Base-by-base conservation (phyloP, 2,329 filamentous ascomycete species). In the Scedosporium minutisporum region DNA sequence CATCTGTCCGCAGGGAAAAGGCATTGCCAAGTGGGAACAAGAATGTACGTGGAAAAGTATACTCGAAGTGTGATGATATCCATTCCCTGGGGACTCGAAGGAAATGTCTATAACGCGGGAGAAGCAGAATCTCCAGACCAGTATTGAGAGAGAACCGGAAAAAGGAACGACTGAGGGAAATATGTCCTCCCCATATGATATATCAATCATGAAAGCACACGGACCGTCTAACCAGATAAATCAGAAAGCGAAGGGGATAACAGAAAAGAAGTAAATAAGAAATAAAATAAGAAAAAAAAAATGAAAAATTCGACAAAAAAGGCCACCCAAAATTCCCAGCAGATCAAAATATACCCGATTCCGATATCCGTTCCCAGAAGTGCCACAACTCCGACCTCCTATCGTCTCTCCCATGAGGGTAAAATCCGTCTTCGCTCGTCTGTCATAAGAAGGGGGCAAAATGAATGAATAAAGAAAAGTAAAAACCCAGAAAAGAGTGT, bases 71-170 rank as follows among this genome's bases (percentile, higher is more conserved):
- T 55, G 12, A 23, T 55, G 18, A 55, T 23, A 23, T 55, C 51
- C 23, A 23, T 55, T 55, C 51, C 48, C 48, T 53, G 48, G 51
- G 51, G 64, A 65, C 63, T 61, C 58, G 63, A 60, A 53, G 38
- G 59, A 58, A 58, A 58, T 23, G 55, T 58, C 44, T 42, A 46
- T 58, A 48, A 48, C 23, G 48, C 55, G 57, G 21, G 42, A 57
- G 58, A 57, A 53, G 29, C 27, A 55, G 51, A 64, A 61, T 53
- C 63, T 62, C 62, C 27, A 51, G 25, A 51, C 25, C 38, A 57
- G 14, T 25, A 60, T 42, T 38, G 53, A 58, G 42, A 38, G 61
- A 29, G 29, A 63, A 64, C 33, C 44, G 33, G 27, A 23, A 60
- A 41, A 59, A 46, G 10, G 51, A 61, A 57, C 61, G 21, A 27